These are phyloP conservation scores for Pseudozyma sp. DNA, from an alignment of 1,284 basidiomycete genomes.

Conservation along the genomic window DNA sequence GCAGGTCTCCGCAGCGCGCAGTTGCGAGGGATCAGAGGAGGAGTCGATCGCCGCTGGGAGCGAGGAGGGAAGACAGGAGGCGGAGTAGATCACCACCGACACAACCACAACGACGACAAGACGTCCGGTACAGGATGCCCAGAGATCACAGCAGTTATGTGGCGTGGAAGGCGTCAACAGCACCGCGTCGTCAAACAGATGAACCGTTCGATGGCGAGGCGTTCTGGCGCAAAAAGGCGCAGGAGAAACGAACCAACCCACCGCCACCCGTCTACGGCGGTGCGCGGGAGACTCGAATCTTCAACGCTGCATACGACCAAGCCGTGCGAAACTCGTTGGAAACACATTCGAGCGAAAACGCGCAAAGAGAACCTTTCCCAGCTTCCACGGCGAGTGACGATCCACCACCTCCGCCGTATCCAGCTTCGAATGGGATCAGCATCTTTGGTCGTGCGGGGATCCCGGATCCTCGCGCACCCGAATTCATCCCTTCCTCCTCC, in stretches of 20 bases:
- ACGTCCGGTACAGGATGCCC: not conserved
- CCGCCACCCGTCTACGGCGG: constrained; percentile 19
- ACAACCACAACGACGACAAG: not conserved
- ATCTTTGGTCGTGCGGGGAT: constrained; percentile 62
- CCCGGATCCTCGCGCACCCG: constrained; percentile 62
- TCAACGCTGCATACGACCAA: constrained; percentile 16
- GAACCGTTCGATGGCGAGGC: constrained; percentile 23
- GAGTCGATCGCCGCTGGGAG: constrained; percentile 3
- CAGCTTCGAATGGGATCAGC: constrained; percentile 30
- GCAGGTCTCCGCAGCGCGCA: constrained; percentile 11
- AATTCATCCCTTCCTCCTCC: constrained; percentile 49
- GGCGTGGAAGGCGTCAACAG: constrained; percentile 11
- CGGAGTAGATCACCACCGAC: constrained; percentile 21
- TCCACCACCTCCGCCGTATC: constrained; percentile 4
- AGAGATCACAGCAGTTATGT: constrained; percentile 18
- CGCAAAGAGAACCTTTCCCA: constrained; percentile 19
- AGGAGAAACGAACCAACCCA: constrained; percentile 27
- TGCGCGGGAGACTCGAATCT: constrained; percentile 16
- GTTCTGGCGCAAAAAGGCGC: constrained; percentile 31
- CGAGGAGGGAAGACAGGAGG: not conserved
- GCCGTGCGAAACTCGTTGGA: constrained; percentile 14
- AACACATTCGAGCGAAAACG: not conserved
- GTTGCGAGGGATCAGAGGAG: constrained; percentile 5
- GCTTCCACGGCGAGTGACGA: not conserved
- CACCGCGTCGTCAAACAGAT: not conserved